Conservation (phyloP, 2,329 filamentous ascomycete genomes). For the Stagonosporopsis tanaceti region DNA sequence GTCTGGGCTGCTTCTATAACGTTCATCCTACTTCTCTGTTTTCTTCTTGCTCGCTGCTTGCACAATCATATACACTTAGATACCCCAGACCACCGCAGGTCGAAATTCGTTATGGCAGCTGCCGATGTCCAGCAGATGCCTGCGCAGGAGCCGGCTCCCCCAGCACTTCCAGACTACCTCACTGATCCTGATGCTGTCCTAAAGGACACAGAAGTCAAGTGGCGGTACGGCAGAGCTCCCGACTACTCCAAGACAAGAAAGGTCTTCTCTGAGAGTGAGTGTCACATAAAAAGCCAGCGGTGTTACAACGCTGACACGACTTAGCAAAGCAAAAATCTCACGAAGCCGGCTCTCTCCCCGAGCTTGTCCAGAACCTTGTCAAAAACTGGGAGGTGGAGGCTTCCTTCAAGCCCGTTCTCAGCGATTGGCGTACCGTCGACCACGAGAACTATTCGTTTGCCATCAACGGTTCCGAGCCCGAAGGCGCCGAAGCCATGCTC, state of each 20-base stretch:
- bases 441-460: constrained; percentile 67
- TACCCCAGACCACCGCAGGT: constrained; percentile 5
- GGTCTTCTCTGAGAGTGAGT: constrained; percentile 66
- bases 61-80: neutral
- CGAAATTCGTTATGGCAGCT: constrained; percentile 32
- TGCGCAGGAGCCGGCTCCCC: constrained; percentile 43
- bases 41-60: neutral
- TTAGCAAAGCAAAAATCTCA: constrained; percentile 67
- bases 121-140: constrained; percentile 38
- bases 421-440: constrained; percentile 73
- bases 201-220: constrained; percentile 61
- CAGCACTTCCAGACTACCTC: constrained; percentile 64
- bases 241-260: constrained; percentile 71
- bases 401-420: constrained; percentile 68
- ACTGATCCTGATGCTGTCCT: constrained; percentile 66
- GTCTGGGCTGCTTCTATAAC: neutral
- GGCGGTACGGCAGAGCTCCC: constrained; percentile 68
- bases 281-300: neutral
- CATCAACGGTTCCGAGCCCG: constrained; percentile 67
- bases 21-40: neutral
- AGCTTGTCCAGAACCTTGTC: constrained; percentile 72
- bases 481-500: constrained; percentile 70
- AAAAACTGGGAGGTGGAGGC: constrained; percentile 79
- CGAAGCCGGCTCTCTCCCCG: constrained; percentile 62
- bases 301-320: constrained; percentile 1